Conservation (phyloP, 495 filamentous ascomycete species). For the Aspergillus cavernicola region DNA sequence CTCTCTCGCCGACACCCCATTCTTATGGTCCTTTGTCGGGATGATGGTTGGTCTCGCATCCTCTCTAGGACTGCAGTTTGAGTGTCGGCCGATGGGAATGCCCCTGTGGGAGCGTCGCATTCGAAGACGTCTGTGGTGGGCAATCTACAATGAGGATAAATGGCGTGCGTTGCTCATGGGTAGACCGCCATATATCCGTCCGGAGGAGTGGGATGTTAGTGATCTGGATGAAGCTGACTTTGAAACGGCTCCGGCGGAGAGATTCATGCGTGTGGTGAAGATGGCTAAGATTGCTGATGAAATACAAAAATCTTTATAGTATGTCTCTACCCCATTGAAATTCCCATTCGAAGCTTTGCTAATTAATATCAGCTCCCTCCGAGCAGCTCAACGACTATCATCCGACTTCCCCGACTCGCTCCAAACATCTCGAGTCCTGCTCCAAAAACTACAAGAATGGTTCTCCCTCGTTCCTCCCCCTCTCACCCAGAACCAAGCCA, state of each 20-base stretch:
- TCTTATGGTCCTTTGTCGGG: slow-evolving; percentile 36
- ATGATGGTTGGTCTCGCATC: slow-evolving; percentile 30
- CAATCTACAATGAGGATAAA: slow-evolving; percentile 89
- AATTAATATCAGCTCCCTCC: slow-evolving; percentile 22
- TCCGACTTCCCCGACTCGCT: slow-evolving; percentile 27
- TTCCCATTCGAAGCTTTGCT: neutral
- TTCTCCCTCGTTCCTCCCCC: slow-evolving; percentile 21
- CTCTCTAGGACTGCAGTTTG: slow-evolving; percentile 74
- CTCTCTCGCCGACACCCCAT: slow-evolving; percentile 29
- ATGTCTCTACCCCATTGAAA: neutral
- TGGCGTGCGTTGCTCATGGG: slow-evolving; percentile 87
- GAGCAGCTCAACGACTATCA: slow-evolving; percentile 30
- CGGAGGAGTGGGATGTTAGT: slow-evolving; percentile 79
- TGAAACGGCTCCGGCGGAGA: slow-evolving; percentile 17
- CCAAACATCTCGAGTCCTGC: slow-evolving; percentile 24
- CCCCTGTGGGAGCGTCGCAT: slow-evolving; percentile 82
- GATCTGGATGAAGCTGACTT: slow-evolving; percentile 67
- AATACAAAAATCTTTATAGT: slow-evolving; percentile 35
- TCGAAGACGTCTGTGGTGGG: slow-evolving; percentile 83
- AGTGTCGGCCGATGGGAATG: slow-evolving; percentile 84
- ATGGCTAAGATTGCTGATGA: slow-evolving; percentile 30
- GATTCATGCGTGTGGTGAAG: slow-evolving; percentile 26
- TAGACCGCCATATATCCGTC: slow-evolving; percentile 74
- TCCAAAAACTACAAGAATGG: slow-evolving; percentile 31
- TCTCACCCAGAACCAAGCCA: neutral